phyloP scores from a whole-genome alignment of 139 green algal species.

The Closterium sp. region DNA sequence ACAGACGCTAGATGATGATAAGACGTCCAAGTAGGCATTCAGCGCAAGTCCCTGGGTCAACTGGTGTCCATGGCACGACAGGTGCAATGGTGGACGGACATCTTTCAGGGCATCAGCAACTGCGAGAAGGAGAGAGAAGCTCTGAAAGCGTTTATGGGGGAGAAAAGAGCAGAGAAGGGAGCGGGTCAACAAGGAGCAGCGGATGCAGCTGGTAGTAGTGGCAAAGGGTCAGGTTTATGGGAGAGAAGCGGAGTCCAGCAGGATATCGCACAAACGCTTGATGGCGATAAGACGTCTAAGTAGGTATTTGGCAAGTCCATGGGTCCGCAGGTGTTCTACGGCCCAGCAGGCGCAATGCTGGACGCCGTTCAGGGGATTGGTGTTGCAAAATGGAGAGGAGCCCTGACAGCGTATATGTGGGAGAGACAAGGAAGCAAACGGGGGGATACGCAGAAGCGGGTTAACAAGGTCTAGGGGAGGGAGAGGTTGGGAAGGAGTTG shows the following conservation, averaged over 20 bases:
- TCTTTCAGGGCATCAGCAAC: conserved; percentile 16
- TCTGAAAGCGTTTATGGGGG: too few species aligned
- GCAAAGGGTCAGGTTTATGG: not conserved
- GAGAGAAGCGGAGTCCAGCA: not conserved
- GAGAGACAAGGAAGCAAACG: too few species aligned
- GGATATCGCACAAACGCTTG: not conserved
- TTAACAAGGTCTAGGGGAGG: too few species aligned
- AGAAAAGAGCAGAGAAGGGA: too few species aligned
- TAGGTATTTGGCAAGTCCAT: conserved; percentile 11
- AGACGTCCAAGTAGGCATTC: not conserved
- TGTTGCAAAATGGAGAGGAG: too few species aligned
- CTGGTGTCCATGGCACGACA: conserved; percentile 33
- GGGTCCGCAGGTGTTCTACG: too few species aligned
- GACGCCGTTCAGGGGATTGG: too few species aligned
- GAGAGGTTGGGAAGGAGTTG: too few species aligned
- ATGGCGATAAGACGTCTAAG: not conserved
- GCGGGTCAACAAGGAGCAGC: not conserved
- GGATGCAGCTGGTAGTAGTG: not conserved
- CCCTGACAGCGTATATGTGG: too few species aligned
- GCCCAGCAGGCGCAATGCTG: too few species aligned
- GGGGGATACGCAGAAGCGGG: too few species aligned
- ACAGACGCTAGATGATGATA: not conserved
- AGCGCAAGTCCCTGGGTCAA: not conserved
- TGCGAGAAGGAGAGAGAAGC: conserved; percentile 30
- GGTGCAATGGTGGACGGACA: conserved; percentile 39